Conservation (phyloP, 1,284 basidiomycete genomes). For the Cryptococcus sp. region DNA sequence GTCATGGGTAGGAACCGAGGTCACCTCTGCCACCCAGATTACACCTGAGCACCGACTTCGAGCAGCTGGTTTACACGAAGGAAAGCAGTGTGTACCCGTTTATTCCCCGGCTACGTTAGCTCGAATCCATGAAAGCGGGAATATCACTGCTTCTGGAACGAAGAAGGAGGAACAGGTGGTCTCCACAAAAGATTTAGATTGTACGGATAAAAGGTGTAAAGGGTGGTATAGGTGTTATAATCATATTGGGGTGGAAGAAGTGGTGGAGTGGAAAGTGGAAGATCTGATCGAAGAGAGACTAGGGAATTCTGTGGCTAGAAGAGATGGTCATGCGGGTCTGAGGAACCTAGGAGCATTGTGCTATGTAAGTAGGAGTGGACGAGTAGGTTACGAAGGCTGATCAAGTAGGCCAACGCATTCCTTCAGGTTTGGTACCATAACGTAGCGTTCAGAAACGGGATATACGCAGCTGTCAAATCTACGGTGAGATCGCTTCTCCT, state of each 20-base stretch:
- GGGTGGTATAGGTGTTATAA: conserved; percentile 76
- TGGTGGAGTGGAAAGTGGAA: conserved; percentile 46
- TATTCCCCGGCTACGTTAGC: neutral
- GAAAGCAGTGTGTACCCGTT: conserved; percentile 40
- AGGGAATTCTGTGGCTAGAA: conserved; percentile 52
- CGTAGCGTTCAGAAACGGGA: conserved; percentile 59
- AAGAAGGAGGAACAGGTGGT: neutral
- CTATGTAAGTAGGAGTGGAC: conserved; percentile 53
- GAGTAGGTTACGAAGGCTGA: neutral
- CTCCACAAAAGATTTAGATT: conserved; percentile 45
- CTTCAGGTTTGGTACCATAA: conserved; percentile 74
- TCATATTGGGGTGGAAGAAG: conserved; percentile 68
- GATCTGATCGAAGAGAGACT: conserved; percentile 54
- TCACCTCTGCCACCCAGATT: conserved; percentile 56
- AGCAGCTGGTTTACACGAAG: conserved; percentile 61
- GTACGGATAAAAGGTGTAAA: conserved; percentile 63
- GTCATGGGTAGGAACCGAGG: conserved; percentile 71
- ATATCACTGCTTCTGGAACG: neutral
- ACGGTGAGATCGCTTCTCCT: conserved; percentile 40
- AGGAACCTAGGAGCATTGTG: conserved; percentile 92
- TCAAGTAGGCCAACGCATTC: conserved; percentile 69
- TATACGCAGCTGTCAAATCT: conserved; percentile 56
- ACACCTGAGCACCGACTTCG: conserved; percentile 60
- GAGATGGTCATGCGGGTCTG: conserved; percentile 67
- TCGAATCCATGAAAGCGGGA: neutral